These are phyloP conservation scores for Alliaria petiolata DNA, from an alignment of 345 rosid species.

Conservation along the genomic window DNA sequence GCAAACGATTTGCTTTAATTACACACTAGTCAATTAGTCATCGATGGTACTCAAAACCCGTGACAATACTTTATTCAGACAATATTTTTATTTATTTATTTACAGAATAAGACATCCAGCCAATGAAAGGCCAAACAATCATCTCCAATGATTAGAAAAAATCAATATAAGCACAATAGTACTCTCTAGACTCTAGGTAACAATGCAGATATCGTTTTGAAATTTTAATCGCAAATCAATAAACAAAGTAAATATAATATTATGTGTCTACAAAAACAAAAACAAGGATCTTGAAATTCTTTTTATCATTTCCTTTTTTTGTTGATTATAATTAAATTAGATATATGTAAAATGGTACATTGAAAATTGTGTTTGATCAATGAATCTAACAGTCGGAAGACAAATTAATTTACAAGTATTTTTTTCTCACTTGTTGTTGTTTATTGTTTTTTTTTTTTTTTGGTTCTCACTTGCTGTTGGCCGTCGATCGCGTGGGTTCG, in stretches of 20 bases:
- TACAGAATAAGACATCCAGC: conserved; percentile 12
- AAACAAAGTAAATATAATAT: neutral
- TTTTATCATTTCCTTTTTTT: too few relatives aligned
- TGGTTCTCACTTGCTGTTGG: neutral
- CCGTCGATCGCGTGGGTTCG: conserved; percentile 5
- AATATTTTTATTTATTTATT: neutral
- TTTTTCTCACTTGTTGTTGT: neutral
- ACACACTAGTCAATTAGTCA: conserved; percentile 24
- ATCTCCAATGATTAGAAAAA: conserved; percentile 21
- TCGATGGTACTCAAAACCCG: conserved; percentile 17
- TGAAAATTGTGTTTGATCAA: neutral
- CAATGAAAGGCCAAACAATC: conserved; percentile 12
- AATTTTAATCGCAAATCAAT: neutral
- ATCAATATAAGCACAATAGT: neutral
- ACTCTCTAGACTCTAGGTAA: neutral
- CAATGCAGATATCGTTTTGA: neutral
- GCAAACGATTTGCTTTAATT: conserved; percentile 17
- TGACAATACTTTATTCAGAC: conserved; percentile 4
- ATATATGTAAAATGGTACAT: too few relatives aligned
- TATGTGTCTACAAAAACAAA: too few relatives aligned
- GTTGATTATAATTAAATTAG: too few relatives aligned
- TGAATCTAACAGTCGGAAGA: neutral
- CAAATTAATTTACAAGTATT: too few relatives aligned
- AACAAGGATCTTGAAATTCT: too few relatives aligned
- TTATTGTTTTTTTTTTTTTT: neutral